Base-by-base conservation (phyloP, 1,284 basidiomycete species). In the Phenoliferia sp. region DNA sequence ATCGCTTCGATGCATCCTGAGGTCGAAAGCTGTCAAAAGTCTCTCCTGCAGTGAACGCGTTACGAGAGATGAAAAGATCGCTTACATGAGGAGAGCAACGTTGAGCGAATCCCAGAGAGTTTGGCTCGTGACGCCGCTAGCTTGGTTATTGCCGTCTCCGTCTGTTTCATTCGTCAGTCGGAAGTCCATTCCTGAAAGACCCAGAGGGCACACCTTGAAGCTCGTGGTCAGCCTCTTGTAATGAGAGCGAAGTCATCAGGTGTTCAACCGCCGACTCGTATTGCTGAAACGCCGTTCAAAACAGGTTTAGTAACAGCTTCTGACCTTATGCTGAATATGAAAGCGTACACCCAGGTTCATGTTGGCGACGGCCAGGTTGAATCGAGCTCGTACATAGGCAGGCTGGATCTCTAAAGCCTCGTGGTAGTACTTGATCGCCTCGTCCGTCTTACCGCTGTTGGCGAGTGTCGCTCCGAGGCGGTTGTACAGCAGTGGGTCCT, bases 401-500 rank as follows among this genome's bases (percentile, higher is more conserved):
- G 95, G 94, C 76, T 96, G 93, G 64, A 97, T 82, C 70, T 91
- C 88, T 48, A 99, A 83, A 2, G 95, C 96, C 61, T 86, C 86
- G 76, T 89, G 86, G 79, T 99, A 99, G 79, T 92, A 97, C 71
- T 89, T 82, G 22, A 97, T 83, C 12, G 96, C 94, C 69, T 92
- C 87, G 54, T 86, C 86, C 26, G 91, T 86, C 61, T 85, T 84
- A 0, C 95, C 94, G 19, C 75, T 77, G 69, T 99, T 99, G 58
- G 94, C 94, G 77, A 97, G 87, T 2, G 94, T 98, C 22, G 95
- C 95, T 19, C 95, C 95, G 32, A 98, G 90, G 31, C 95, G 87
- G 78, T 99, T 99, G 80, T 94, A 97, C 69, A 99, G 80, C 59
- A 95, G 81, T 90, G 92, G 97, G 77, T 99, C 95, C 90, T 94